Conservation (phyloP, 495 filamentous ascomycete genomes). For the Aspergillus leporis region DNA sequence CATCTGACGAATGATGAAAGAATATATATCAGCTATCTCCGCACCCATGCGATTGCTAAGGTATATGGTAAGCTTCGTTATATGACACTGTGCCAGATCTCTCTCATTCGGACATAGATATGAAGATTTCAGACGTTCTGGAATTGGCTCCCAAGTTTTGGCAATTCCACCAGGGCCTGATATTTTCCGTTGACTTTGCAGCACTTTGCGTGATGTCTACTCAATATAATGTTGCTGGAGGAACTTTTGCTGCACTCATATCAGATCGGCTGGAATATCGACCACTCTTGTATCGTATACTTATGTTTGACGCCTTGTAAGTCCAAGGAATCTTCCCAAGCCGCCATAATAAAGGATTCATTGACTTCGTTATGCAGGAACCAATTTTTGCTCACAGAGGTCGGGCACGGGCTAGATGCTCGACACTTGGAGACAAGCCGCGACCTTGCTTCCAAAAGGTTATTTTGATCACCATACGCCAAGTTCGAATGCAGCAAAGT, state of each 20-base stretch:
- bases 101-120: not conserved
- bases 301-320: not conserved
- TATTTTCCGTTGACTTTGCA: not conserved
- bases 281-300: not conserved
- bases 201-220: not conserved
- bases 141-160: not conserved
- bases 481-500: conserved; percentile 16
- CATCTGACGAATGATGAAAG: not conserved
- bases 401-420: not conserved
- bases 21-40: not conserved
- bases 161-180: not conserved
- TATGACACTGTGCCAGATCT: not conserved
- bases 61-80: not conserved
- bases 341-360: not conserved
- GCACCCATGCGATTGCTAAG: not conserved
- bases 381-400: not conserved
- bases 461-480: conserved; percentile 36
- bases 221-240: not conserved
- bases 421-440: conserved; percentile 19
- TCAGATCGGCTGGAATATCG: not conserved
- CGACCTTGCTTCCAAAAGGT: conserved; percentile 32
- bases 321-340: not conserved
- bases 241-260: not conserved
- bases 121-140: not conserved
- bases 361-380: not conserved